Evolutionary conservation across 345 rosid species (phyloP), one percentile per base, ranked within the genome.

Genomic region (Raphanus sativus): DNA sequence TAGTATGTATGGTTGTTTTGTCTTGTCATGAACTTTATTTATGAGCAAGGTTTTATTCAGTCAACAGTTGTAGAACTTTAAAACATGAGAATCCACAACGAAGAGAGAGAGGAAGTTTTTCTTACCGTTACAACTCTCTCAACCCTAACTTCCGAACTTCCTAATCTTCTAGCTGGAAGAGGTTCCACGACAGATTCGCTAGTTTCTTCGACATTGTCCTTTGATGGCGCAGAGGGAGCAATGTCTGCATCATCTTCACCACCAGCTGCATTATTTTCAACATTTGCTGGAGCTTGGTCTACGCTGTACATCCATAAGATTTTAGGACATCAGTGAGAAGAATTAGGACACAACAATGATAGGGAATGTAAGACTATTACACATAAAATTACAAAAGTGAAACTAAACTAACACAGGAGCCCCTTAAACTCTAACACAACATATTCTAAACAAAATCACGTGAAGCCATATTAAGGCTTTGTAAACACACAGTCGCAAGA

Each of bases 71-170:
- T 36, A 38, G 15, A 25, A 38, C 59, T 65, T 24, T 65, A 17
- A 21, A 64, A 38, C 38, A 68, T 52, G 8, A 59, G 28, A 70
- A 26, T 11, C 59, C 68, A 54, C 30, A 56, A 56, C 58, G 25
- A 69, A 70, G 16, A 80, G 32, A 65, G 71, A 74, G 66, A 15
- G 8, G 15, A 21, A 26, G 38, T 65, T 63, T 65, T 80, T 73
- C 71, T 80, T 85, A 87, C 93, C 86, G 67, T 71, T 56, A 82
- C 84, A 45, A 76, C 78, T 77, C 61, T 75, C 66, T 82, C 83
- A 73, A 76, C 69, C 33, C 81, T 61, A 65, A 77, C 42, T 74
- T 87, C 91, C 42, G 69, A 74, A 69, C 34, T 67, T 84, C 84
- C 82, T 50, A 81, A 13, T 61, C 80, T 70, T 25, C 73, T 74